Conservation (phyloP, 495 filamentous ascomycete species). For the Penicillium desertorum region DNA sequence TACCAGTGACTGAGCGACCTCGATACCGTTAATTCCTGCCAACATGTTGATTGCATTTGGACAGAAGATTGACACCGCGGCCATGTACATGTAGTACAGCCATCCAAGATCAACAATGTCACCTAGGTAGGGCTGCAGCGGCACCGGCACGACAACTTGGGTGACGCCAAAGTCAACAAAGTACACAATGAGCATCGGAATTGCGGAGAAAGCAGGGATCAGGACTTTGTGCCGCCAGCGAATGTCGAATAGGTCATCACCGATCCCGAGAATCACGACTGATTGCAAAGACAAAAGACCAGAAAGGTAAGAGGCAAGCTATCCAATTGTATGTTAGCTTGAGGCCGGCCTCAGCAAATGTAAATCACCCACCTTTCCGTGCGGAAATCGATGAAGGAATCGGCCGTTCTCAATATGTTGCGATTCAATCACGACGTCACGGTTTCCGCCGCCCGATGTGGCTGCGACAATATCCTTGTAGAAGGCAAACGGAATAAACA, state of each 20-base stretch:
- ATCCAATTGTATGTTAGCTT: constrained; percentile 5
- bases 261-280: constrained; percentile 85
- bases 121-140: constrained; percentile 79
- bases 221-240: constrained; percentile 98
- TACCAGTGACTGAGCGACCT: constrained; percentile 89
- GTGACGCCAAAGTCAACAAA: constrained; percentile 98
- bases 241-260: constrained; percentile 96
- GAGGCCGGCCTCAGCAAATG: not conserved
- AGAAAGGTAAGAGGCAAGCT: constrained; percentile 95
- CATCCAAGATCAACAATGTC: constrained; percentile 79
- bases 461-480: constrained; percentile 98
- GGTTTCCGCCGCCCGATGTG: constrained; percentile 89
- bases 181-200: constrained; percentile 94
- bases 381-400: constrained; percentile 85
- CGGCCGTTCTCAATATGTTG: constrained; percentile 72
- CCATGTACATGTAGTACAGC: constrained; percentile 97
- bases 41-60: constrained; percentile 99
- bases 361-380: constrained; percentile 69
- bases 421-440: constrained; percentile 70
- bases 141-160: constrained; percentile 83
- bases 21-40: constrained; percentile 95
- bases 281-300: constrained; percentile 88
- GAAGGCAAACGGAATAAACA: constrained; percentile 95
- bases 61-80: constrained; percentile 88
- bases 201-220: constrained; percentile 90